Conservation (phyloP, 139 green algal genomes). For the Tetratostichococcus sp. region DNA sequence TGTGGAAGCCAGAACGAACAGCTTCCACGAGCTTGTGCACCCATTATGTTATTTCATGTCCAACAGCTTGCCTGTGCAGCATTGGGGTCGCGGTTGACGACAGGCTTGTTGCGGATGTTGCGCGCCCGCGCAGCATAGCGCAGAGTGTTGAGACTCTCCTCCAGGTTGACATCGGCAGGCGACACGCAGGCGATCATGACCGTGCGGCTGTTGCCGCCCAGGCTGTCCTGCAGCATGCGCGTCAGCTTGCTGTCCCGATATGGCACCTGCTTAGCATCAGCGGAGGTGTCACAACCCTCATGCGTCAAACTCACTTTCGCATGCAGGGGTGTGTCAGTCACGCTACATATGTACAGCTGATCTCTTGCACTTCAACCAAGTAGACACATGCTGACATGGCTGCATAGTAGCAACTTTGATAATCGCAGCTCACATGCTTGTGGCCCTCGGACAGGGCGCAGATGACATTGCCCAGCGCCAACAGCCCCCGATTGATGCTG, state of each 20-base stretch:
- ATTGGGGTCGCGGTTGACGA: constrained; percentile 85
- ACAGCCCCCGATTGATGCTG: constrained; percentile 77
- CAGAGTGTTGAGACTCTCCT: constrained; percentile 85
- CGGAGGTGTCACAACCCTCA: too few relatives aligned
- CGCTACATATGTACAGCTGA: too few relatives aligned
- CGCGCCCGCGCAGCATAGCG: constrained; percentile 82
- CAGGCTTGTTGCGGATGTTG: constrained; percentile 94
- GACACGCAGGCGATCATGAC: constrained; percentile 93
- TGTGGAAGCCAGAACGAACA: too few relatives aligned
- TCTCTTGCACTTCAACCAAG: background rate
- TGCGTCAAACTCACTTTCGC: too few relatives aligned
- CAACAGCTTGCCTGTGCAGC: constrained; percentile 27
- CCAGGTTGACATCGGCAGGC: constrained; percentile 81
- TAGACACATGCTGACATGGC: too few relatives aligned
- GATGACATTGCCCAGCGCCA: constrained; percentile 98
- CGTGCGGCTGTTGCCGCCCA: constrained; percentile 92
- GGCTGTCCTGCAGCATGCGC: constrained; percentile 90
- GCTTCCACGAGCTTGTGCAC: too few relatives aligned
- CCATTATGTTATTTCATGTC: too few relatives aligned
- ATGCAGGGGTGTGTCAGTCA: too few relatives aligned
- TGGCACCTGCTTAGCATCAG: constrained; percentile 49
- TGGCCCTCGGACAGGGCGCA: constrained; percentile 84
- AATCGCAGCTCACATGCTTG: constrained; percentile 41
- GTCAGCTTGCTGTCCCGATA: constrained; percentile 96
- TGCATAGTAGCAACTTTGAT: background rate